These are phyloP conservation scores for Saccharomycopsis oosterbeekiorum DNA, from an alignment of 805 yeast genomes.

Conservation along the genomic window DNA sequence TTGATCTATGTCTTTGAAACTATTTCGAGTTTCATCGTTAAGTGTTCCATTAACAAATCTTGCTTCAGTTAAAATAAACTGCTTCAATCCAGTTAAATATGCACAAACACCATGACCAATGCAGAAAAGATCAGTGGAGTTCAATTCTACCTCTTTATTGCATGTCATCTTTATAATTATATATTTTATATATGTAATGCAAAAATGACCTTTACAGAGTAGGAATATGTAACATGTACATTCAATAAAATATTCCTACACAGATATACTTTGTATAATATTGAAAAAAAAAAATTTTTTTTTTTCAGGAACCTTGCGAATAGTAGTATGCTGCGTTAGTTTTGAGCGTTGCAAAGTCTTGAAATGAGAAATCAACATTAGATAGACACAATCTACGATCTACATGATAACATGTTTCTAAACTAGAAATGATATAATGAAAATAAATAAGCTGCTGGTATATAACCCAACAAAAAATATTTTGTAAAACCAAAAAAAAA, in stretches of 20 bases:
- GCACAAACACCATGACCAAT: slow-evolving; percentile 1
- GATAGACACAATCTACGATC: not conserved
- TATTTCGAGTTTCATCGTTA: not conserved
- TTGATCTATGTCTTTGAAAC: not conserved
- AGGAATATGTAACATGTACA: not conserved
- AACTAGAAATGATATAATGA: no score
- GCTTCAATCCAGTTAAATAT: not conserved
- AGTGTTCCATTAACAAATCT: not conserved
- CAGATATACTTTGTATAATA: no score
- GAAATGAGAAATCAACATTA: not conserved
- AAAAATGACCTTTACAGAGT: not conserved
- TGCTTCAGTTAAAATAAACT: not conserved
- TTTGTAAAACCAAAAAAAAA: no score
- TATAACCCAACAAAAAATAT: no score
- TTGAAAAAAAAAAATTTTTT: not conserved
- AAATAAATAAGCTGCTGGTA: no score
- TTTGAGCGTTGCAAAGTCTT: not conserved
- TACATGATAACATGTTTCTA: not conserved
- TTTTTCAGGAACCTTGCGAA: not conserved
- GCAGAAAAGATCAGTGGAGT: not conserved
- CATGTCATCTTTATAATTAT: not conserved
- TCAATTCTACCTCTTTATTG: not conserved
- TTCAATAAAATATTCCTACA: no score
- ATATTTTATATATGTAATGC: no score
- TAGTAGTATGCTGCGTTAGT: not conserved